Base-by-base conservation (phyloP, 1,284 basidiomycete species). In the Microbotryum violaceum region DNA sequence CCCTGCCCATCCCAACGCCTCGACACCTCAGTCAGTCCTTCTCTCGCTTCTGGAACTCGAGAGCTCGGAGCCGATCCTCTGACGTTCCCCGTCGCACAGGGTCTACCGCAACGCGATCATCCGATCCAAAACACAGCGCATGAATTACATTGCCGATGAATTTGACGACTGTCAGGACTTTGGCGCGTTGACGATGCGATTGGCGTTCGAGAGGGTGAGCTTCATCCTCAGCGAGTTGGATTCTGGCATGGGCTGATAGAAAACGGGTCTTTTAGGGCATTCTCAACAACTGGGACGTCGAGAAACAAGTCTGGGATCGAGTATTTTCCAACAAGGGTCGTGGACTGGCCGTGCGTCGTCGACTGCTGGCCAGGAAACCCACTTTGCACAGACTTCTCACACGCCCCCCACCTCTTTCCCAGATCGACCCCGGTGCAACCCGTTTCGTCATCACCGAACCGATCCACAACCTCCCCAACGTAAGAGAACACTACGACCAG, bases 401-500 rank as follows among this genome's bases (percentile, higher is more conserved):
- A 45, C 14, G 27, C 23, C 49, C 31, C 23, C 42, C 47, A 21
- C 31, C 25, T 58, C 51, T 6, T 70, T 71, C 23, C 54, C 27
- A 91, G 88, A 77, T 89, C 61, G 82, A 89, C 70, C 84, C 88
- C 0, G 77, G 82, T 1, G 81, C 84, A 54, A 83, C 85, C 0
- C 85, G 85, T 3, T 78, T 94, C 46, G 78, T 97, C 54, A 82
- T 97, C 56, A 96, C 93, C 3, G 93, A 97, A 76, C 89, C 92
- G 4, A 91, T 91, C 73, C 89, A 93, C 80, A 91, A 94, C 75
- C 79, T 94, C 12, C 89, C 89, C 21, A 91, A 90, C 73, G 83
- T 94, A 21, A 88, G 92, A 76, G 87, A 90, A 49, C 83, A 89
- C 47, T 91, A 92, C 68, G 93, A 97, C 74, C 87, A 96, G 76